Base-by-base conservation (phyloP, 805 yeast species). In the Wickerhamiella nectarea region DNA sequence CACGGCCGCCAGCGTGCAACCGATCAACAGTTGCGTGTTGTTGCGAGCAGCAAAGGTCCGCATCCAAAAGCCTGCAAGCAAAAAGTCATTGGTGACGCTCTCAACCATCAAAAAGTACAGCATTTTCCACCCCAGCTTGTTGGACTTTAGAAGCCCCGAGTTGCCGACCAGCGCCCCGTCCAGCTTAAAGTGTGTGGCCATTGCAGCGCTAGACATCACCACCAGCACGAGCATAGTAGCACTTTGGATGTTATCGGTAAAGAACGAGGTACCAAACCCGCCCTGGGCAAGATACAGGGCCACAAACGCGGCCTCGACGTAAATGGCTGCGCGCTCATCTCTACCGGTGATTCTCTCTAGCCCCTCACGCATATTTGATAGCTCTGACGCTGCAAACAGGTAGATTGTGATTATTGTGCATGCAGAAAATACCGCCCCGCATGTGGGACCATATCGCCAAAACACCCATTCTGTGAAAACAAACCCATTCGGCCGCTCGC, bases 391-490 rank as follows among this genome's bases (percentile, higher is more conserved):
- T 86, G 85, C 79, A 59, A 78, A 86, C 52, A 87, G 67, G 56
- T 77, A 84, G 71, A 87, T 72, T 7, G 95, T 86, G 50, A 87
- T 68, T 41, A 87, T 72, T 1, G 95, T 84, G 61, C 86, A 83
- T 36, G 75, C 75, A 9, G 93, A 78, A 37, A 87, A 63, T 52
- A 84, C 82, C 50, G 83, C 63, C 0, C 84, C 81, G 3, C 94
- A 69, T 12, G 78, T 62, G 6, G 68, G 57, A 2, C 95, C 96
- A 58, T 71, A 87, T 52, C 95, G 68, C 39, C 73, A 74, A 56
- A 83, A 72, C 12, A 84, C 89, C 96, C 96, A 87, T 58, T 87
- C 95, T 3, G 95, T 85, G 51, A 87, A 65, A 18, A 87, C 86
- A 59, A 87, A 87, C 2, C 95, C 96, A 6, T 82, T 75, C 0